Evolutionary conservation across 2,329 filamentous ascomycete species (phyloP), one percentile per base, ranked within the genome.

Genomic region (Pseudogymnoascus sp.): DNA sequence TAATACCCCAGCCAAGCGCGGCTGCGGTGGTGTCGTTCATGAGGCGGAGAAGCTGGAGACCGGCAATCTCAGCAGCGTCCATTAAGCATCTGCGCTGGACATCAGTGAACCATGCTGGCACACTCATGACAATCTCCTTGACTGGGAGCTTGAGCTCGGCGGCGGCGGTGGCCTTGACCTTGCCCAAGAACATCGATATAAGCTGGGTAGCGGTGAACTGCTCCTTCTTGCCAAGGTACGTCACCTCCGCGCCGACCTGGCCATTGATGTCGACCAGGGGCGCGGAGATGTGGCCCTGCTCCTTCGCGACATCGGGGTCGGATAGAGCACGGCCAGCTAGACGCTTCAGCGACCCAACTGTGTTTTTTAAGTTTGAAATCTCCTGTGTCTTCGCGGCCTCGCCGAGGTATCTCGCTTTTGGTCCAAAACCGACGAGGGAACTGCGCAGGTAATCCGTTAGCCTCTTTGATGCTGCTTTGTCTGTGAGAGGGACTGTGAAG

Each of bases 291-390:
- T 86, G 97, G 73, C 96, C 83, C 79, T 96, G 90, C 83, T 99
- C 94, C 74, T 94, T 83, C 78, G 92, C 84, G 67, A 96, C 83
- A 83, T 99, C 94, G 74, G 94, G 92, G 74, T 99, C 94, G 75
- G 83, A 88, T 78, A 93, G 83, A 66, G 84, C 82, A 74, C 94
- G 91, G 74, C 94, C 94, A 73, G 89, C 89, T 70, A 99, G 87
- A 73, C 94, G 91, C 81, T 96, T 96, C 72, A 99, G 84, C 69
- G 86, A 92, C 76, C 86, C 83, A 79, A 99, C 90, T 69, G 94
- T 99, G 84, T 99, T 99, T 83, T 97, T 99, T 73, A 97, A 86
- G 83, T 99, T 99, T 74, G 93, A 96, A 75, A 96, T 95, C 80
- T 99, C 94, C 80, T 97, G 93, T 69, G 93, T 97, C 86, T 97